Evolutionary conservation across 1,284 basidiomycete species (phyloP), one percentile per base, ranked within the genome.

Genomic region (Grifola frondosa): DNA sequence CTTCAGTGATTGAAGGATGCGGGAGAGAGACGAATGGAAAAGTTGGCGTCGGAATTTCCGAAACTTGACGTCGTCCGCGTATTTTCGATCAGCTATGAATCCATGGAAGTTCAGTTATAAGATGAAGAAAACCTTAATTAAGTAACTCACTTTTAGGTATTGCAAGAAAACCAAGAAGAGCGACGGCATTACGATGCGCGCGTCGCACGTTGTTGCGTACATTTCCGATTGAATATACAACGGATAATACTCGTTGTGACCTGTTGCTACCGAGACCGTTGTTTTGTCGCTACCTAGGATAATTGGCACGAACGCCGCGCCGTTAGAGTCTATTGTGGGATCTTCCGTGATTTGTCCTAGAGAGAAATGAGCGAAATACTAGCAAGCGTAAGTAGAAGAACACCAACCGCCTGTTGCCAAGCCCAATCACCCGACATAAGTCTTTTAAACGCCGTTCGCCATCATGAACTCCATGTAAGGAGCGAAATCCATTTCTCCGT

Each of bases 391-490:
- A n/a, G n/a, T n/a, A n/a, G n/a, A n/a, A n/a, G n/a, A 13, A 45
- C 21, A 29, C 23, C 5, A 24, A 42, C 40, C 15, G 52, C 57
- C 39, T 63, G 49, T 3, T 30, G 34, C 51, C 50, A 60, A 3
- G 54, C 47, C 54, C 54, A 62, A 16, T 59, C 33, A 1, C 44
- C 52, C 0, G 48, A 53, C 54, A 58, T 54, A 54, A 31, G 40
- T 59, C 30, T 1, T 5, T 4, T 9, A 34, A 55, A 5, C 31
- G 32, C 10, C 44, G 50, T 10, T 49, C 13, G 1, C 45, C 45
- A 17, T 40, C 8, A 6, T 17, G 32, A 50, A 49, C 19, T 49
- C 49, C 3, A 34, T 29, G 34, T 45, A 42, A 11, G 54, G 54
- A 1, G 37, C 12, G 9, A 19, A 48, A 30, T 56, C 48, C 3